Evolutionary conservation across 2,329 filamentous ascomycete genomes (phyloP).

Genomic region (Pseudocercospora fuligena): DNA sequence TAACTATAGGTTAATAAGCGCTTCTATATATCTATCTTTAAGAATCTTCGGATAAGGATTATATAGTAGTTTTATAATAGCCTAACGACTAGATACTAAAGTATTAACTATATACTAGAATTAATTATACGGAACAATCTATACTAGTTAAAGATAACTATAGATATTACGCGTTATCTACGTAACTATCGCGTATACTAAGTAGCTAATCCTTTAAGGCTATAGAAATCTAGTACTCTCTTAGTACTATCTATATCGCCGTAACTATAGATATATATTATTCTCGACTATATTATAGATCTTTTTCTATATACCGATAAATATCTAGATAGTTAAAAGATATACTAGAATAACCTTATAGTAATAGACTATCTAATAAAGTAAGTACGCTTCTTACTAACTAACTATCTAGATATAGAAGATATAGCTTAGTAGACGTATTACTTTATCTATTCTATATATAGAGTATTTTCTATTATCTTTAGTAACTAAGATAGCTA

Average conservation of each 20-base stretch:
- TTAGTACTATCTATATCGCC: background rate
- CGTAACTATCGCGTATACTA: background rate
- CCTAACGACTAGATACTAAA: background rate
- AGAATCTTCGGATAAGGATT: background rate
- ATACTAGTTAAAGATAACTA: background rate
- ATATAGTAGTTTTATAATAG: background rate
- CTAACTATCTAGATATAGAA: background rate
- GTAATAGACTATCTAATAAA: background rate
- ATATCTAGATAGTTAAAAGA: background rate
- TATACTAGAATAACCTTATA: background rate
- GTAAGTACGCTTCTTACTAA: background rate
- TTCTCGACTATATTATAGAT: background rate
- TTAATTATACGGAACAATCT: background rate
- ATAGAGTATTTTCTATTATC: background rate
- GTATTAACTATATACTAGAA: background rate
- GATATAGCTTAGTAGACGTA: background rate
- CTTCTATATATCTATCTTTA: background rate
- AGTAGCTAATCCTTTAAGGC: background rate
- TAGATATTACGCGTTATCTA: background rate
- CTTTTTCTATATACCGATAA: background rate
- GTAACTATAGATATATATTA: background rate
- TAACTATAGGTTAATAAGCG: background rate
- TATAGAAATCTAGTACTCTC: background rate
- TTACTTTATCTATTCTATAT: background rate
- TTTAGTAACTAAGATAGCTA: background rate